Evolutionary conservation across 2,329 filamentous ascomycete species (phyloP).

Genomic region (Diaporthe citrichinensis): DNA sequence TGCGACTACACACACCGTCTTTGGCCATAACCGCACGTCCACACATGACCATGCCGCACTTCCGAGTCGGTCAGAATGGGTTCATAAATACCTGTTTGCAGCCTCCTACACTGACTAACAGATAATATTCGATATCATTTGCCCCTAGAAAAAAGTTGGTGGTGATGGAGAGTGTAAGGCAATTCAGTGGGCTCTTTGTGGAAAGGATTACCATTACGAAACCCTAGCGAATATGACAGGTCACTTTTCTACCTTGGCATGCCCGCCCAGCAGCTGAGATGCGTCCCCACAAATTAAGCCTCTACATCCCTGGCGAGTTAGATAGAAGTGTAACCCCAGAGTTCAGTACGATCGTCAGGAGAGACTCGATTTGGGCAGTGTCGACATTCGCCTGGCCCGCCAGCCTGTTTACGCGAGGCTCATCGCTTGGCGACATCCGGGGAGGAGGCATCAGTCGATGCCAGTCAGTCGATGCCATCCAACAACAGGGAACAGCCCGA

Average conservation of each 20-base stretch:
- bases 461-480: not conserved
- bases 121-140: not conserved
- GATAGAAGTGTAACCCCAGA: slow-evolving; percentile 4
- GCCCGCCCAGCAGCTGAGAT: not conserved
- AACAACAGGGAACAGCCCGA: not conserved
- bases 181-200: not conserved
- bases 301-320: not conserved
- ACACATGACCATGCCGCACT: not conserved
- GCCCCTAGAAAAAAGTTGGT: not conserved
- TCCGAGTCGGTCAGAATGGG: not conserved
- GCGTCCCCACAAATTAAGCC: slow-evolving; percentile 12
- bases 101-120: not conserved
- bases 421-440: not conserved
- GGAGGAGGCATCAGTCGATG: not conserved
- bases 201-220: slow-evolving; percentile 1
- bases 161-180: not conserved
- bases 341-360: slow-evolving; percentile 28
- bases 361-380: not conserved
- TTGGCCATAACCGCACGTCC: not conserved
- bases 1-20: not conserved
- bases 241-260: not conserved
- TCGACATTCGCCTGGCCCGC: slow-evolving; percentile 8
- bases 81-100: too few relatives aligned
- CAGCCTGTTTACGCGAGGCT: not conserved
- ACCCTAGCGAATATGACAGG: not conserved